These are phyloP conservation scores for Salvia splendens DNA, from an alignment of 257 asterid species.

Conservation along the genomic window DNA sequence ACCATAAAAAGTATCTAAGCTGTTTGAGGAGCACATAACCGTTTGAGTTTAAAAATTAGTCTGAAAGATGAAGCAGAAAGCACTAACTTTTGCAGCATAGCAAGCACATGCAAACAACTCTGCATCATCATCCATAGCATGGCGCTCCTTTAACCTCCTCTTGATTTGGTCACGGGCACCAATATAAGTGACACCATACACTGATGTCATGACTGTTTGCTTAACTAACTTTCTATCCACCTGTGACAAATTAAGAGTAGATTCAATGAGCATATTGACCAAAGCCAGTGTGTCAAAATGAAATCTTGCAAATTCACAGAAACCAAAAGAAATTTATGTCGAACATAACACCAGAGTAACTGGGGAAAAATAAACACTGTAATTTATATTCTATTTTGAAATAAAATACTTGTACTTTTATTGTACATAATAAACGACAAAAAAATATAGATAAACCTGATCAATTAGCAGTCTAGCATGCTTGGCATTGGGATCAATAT, in stretches of 20 bases:
- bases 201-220: conserved; percentile 99
- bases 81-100: conserved; percentile 87
- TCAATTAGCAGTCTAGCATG: conserved; percentile 73
- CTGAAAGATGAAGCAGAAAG: conserved; percentile 27
- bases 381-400: background rate
- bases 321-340: conserved; percentile 3
- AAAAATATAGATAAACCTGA: conserved; percentile 54
- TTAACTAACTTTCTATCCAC: conserved; percentile 97
- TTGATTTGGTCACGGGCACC: conserved; percentile 98
- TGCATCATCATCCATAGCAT: conserved; percentile 62
- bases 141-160: conserved; percentile 87
- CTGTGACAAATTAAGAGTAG: conserved; percentile 46
- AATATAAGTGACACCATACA: conserved; percentile 92
- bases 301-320: conserved; percentile 5
- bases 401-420: background rate
- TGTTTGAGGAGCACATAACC: conserved; percentile 6
- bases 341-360: conserved; percentile 9
- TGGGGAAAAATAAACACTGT: conserved; percentile 1
- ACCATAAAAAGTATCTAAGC: conserved; percentile 19
- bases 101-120: conserved; percentile 81
- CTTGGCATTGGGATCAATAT: conserved; percentile 54
- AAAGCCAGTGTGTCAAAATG: conserved; percentile 16
- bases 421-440: conserved; percentile 6
- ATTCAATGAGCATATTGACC: conserved; percentile 16
- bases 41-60: conserved; percentile 1